A percentile compares a stretch with the other conserved stretches of the same genome.
Conservation (phyloP, 257 asterid genomes). For the Solanum bulbocastanum region DNA sequence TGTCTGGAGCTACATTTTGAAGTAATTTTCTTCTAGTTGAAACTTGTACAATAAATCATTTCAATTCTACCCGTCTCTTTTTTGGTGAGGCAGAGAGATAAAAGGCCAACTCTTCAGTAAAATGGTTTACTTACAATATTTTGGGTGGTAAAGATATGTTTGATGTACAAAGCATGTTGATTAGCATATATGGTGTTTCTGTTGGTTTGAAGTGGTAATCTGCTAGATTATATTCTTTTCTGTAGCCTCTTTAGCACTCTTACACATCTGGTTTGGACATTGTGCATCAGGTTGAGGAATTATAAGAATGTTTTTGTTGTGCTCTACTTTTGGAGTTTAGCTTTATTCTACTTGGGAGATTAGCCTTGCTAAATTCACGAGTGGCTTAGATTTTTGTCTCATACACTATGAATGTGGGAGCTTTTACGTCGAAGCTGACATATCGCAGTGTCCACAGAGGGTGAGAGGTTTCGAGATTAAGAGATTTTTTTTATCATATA, state of each 20-base stretch:
- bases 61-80: conserved; percentile 35
- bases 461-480: background rate
- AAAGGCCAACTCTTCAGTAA: conserved; percentile 36
- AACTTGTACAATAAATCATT: conserved; percentile 38
- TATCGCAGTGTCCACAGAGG: background rate
- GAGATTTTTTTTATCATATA: background rate
- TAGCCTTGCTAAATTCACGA: background rate
- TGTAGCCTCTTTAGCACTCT: background rate
- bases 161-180: conserved; percentile 23
- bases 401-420: background rate
- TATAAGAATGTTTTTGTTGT: background rate
- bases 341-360: background rate
- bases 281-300: background rate
- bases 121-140: conserved; percentile 34
- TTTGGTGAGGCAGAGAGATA: conserved; percentile 42
- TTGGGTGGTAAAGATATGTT: conserved; percentile 41
- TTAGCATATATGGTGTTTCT: background rate
- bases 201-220: background rate
- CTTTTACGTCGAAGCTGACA: background rate
- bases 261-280: background rate
- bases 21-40: conserved; percentile 37
- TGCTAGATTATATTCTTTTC: background rate
- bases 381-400: background rate
- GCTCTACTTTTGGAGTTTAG: background rate
- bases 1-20: conserved; percentile 16